Evolutionary conservation across 257 asterid genomes (phyloP).

Genomic region (Coffea canephora): DNA sequence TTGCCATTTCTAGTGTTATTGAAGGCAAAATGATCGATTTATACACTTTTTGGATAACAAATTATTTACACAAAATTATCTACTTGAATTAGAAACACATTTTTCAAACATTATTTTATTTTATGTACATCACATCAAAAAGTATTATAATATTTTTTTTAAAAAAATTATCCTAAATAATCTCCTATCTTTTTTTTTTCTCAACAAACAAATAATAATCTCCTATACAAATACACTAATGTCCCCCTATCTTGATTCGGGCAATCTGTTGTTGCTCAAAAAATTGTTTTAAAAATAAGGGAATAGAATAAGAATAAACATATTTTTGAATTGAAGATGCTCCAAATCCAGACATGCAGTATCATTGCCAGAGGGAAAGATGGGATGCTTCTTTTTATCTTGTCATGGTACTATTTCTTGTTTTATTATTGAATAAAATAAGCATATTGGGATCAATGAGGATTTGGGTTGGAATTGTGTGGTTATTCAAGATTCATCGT

Average conservation of each 20-base stretch:
- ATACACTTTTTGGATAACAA: too few species aligned
- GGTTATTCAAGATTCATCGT: conserved; percentile 20
- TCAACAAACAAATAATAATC: too few species aligned
- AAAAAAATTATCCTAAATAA: too few species aligned
- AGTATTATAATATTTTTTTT: too few species aligned
- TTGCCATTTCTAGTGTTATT: too few species aligned
- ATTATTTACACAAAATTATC: too few species aligned
- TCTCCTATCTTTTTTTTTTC: too few species aligned
- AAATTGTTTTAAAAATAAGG: neutral
- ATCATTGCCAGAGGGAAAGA: conserved; percentile 24
- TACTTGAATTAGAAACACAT: too few species aligned
- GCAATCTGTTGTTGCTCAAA: neutral
- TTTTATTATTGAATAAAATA: conserved; percentile 15
- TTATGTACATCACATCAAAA: too few species aligned
- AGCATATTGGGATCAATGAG: conserved; percentile 26
- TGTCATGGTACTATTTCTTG: conserved; percentile 11
- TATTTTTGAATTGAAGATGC: conserved; percentile 12
- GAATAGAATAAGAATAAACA: neutral
- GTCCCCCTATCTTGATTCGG: neutral
- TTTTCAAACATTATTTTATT: too few species aligned
- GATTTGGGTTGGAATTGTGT: conserved; percentile 35
- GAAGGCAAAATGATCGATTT: too few species aligned
- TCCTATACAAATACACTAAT: too few species aligned
- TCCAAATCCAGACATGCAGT: conserved; percentile 22
- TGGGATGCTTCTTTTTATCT: conserved; percentile 15